These are phyloP conservation scores for Porpolomopsis calyptriformis DNA, from an alignment of 768 basidiomycete genomes.

Conservation along the genomic window DNA sequence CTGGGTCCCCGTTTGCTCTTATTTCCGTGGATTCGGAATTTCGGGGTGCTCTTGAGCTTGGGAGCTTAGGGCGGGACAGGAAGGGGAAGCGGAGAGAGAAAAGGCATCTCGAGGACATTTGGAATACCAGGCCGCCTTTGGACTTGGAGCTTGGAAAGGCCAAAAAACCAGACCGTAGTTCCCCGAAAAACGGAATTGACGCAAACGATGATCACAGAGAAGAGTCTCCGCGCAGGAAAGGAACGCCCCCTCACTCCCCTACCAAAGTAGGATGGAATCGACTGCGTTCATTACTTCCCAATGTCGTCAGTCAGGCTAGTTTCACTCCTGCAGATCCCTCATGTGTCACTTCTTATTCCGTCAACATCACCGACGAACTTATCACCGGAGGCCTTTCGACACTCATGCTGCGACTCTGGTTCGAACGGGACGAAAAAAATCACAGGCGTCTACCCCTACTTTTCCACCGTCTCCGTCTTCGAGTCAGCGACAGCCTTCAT, in stretches of 20 bases:
- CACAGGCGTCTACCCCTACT: slow-evolving; percentile 71
- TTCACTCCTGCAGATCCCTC: slow-evolving; percentile 34
- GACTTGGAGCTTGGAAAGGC: slow-evolving; percentile 17
- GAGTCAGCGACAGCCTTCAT: slow-evolving; percentile 78
- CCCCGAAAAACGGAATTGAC: background rate
- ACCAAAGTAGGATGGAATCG: slow-evolving; percentile 45
- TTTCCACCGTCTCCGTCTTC: slow-evolving; percentile 72
- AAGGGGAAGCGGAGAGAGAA: slow-evolving; percentile 47
- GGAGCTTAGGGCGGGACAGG: too few relatives aligned
- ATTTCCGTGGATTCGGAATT: slow-evolving; percentile 34
- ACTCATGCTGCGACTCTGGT: slow-evolving; percentile 71
- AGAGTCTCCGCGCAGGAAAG: slow-evolving; percentile 10
- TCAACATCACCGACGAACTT: slow-evolving; percentile 76
- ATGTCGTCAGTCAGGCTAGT: slow-evolving; percentile 30
- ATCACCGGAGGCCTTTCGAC: slow-evolving; percentile 71
- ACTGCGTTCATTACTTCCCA: slow-evolving; percentile 56
- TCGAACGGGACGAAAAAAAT: slow-evolving; percentile 80
- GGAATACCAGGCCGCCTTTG: slow-evolving; percentile 33
- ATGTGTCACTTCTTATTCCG: slow-evolving; percentile 38
- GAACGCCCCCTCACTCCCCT: slow-evolving; percentile 26
- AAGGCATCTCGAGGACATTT: slow-evolving; percentile 45
- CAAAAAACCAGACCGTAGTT: background rate
- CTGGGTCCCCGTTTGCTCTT: slow-evolving; percentile 25
- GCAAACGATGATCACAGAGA: background rate
- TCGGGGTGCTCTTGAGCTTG: slow-evolving; percentile 53